A percentile compares a stretch with the other conserved stretches of the same genome.
phyloP scores from a whole-genome alignment of 768 basidiomycete genomes.

The Rhizopogon sp. region DNA sequence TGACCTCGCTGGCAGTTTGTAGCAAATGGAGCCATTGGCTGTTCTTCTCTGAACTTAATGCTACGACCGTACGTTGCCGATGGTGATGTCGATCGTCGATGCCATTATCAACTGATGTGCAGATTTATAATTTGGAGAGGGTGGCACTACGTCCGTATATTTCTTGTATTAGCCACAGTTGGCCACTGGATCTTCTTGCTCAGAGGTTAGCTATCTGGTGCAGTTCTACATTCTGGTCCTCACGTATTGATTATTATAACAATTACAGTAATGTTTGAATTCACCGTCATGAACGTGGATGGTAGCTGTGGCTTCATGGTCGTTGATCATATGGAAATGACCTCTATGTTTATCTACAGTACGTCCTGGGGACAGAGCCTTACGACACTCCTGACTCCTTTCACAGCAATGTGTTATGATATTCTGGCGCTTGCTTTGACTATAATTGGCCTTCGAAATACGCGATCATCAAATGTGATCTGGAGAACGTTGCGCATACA shows the following conservation, averaged over 20 bases:
- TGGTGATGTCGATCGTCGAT: not conserved
- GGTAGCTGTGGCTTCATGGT: not conserved
- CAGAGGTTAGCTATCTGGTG: not conserved
- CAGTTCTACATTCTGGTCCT: not conserved
- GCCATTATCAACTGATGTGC: not conserved
- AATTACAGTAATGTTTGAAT: not conserved
- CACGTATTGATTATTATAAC: not conserved
- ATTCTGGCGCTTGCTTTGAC: not conserved
- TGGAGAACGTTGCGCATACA: not conserved
- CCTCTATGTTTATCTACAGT: not conserved
- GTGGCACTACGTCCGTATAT: not conserved
- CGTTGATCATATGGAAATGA: not conserved
- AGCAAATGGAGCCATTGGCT: not conserved
- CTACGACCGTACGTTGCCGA: not conserved
- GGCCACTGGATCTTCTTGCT: not conserved
- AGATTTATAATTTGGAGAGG: not conserved
- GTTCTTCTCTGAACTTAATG: not conserved
- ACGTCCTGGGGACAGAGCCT: not conserved
- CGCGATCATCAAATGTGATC: not conserved
- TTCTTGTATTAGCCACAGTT: not conserved
- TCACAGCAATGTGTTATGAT: not conserved
- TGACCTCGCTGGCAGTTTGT: not conserved
- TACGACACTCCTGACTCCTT: not conserved
- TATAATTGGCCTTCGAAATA: not conserved
- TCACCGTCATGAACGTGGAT: not conserved